Conservation (phyloP, 257 asterid genomes). For the Solanum pennellii region DNA sequence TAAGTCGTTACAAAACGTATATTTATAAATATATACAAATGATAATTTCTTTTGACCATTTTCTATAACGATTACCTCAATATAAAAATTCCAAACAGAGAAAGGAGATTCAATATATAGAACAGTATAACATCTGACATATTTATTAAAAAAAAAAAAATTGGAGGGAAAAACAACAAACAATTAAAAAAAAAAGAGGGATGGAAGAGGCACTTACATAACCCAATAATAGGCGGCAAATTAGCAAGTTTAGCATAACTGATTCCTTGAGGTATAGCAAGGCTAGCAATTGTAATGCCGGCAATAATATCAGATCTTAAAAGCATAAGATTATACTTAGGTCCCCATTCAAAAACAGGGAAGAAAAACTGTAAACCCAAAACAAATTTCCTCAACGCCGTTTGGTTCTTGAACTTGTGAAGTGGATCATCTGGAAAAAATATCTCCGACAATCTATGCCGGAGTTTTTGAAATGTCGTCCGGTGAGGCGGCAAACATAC, state of each 20-base stretch:
- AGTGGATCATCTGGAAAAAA: slow-evolving; percentile 93
- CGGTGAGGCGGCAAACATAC: slow-evolving; percentile 61
- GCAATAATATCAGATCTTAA: slow-evolving; percentile 64
- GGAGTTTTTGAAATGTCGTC: slow-evolving; percentile 61
- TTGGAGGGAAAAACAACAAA: neutral
- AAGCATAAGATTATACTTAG: slow-evolving; percentile 31
- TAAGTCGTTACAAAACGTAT: neutral
- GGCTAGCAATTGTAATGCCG: slow-evolving; percentile 84
- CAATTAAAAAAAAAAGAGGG: neutral
- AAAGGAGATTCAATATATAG: neutral
- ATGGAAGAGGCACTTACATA: slow-evolving; percentile 40
- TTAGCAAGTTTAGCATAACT: slow-evolving; percentile 93
- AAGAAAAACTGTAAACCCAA: slow-evolving; percentile 65
- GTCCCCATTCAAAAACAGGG: slow-evolving; percentile 77
- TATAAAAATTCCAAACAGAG: neutral
- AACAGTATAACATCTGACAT: neutral
- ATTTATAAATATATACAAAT: neutral
- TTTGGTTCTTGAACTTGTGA: slow-evolving; percentile 63
- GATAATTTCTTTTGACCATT: neutral
- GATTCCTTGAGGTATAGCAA: slow-evolving; percentile 91
- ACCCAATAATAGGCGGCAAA: slow-evolving; percentile 74
- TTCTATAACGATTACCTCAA: neutral
- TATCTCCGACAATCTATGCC: slow-evolving; percentile 56
- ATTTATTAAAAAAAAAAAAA: neutral
- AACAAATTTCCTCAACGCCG: slow-evolving; percentile 32